Base-by-base conservation (phyloP, 2,329 filamentous ascomycete genomes). In the Mariannaea sp. region DNA sequence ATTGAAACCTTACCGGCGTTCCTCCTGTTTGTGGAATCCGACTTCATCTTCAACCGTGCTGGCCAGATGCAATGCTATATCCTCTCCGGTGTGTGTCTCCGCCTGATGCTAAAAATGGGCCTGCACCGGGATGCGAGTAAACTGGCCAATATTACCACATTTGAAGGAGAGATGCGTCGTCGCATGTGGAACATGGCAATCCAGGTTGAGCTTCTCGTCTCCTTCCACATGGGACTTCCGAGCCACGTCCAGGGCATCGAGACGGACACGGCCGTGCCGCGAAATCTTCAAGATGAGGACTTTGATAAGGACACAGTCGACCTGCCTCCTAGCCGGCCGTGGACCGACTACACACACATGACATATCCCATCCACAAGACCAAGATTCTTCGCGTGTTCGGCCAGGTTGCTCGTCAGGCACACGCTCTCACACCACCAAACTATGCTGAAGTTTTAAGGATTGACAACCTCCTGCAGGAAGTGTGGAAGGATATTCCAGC, bases 161-260 rank as follows among this genome's bases (percentile, higher is more conserved):
- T 79, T 49, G 74, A 81, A 43, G 79, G 78, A 5, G 80, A 84
- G 69, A 81, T 82, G 76, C 73, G 78, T 10, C 72, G 79, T 26
- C 72, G 80, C 12, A 67, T 79, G 60, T 84, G 81, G 81, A 77
- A 79, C 57, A 72, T 82, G 57, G 75, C 77, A 3, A 68, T 75
- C 20, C 83, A 86, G 64, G 76, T 87, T 40, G 87, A 89, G 64
- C 69, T 85, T 3, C 69, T 89, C 4, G 83, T 86, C 20, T 82
- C 84, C 2, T 88, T 87, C 64, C 85, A 89, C 64, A 78, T 88
- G 55, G 86, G 86, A 2, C 73, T 90, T 48, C 87, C 87, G 2
- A 80, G 80, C 63, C 86, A 88, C 82, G 76, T 88, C 38, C 78
- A 84, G 51, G 75, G 79, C 19, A 80, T 85, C 29, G 85, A 88